These are phyloP conservation scores for Trichophyton rubrum DNA, from an alignment of 2,329 filamentous ascomycete species.

Conservation along the genomic window DNA sequence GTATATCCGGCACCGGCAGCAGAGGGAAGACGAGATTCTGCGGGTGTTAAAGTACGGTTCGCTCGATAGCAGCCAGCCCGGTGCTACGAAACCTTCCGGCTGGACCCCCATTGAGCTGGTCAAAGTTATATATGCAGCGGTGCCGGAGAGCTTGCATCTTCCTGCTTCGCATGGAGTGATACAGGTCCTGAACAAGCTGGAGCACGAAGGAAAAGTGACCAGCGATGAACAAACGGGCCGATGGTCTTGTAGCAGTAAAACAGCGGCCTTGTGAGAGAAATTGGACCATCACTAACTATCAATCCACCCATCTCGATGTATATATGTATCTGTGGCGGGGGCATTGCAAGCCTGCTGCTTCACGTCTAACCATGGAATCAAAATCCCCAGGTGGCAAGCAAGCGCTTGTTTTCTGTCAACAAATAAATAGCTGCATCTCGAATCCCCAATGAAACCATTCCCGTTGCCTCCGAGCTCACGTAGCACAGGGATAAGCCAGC, in stretches of 20 bases:
- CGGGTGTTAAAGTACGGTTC: conserved; percentile 44
- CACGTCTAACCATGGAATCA: not conserved
- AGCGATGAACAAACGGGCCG: conserved; percentile 16
- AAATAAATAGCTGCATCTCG: not conserved
- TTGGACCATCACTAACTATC: not conserved
- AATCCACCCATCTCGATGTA: not conserved
- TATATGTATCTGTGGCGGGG: not conserved
- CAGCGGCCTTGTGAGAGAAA: conserved; percentile 22
- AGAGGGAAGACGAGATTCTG: conserved; percentile 68
- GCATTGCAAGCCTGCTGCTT: not conserved
- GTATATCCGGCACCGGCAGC: conserved; percentile 69
- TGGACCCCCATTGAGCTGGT: conserved; percentile 74
- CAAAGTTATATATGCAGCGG: conserved; percentile 71
- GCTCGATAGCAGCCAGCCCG: conserved; percentile 19
- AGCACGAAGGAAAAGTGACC: conserved; percentile 56
- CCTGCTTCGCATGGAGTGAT: conserved; percentile 65
- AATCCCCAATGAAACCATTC: too few species aligned
- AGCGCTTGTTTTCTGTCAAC: not conserved
- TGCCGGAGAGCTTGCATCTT: conserved; percentile 60
- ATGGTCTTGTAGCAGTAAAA: conserved; percentile 17
- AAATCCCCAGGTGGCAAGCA: not conserved
- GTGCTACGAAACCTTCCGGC: conserved; percentile 19
- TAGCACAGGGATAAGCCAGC: not conserved
- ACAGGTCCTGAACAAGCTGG: conserved; percentile 69
- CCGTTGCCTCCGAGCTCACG: not conserved